Conservation (phyloP, 2,329 filamentous ascomycete genomes). For the Hypoxylon sp. region DNA sequence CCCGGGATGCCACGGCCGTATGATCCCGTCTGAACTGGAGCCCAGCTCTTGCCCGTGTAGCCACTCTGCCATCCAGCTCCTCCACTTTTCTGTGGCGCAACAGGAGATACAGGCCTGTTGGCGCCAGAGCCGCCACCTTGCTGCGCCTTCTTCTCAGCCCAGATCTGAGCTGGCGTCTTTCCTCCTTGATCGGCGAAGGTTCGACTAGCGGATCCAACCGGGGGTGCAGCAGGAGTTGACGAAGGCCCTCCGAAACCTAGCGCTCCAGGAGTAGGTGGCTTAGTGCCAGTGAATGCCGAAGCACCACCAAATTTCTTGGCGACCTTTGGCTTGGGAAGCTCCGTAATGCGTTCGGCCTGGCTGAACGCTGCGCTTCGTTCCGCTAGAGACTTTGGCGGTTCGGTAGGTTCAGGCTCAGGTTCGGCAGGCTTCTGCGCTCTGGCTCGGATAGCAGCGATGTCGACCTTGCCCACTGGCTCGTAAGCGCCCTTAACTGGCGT, state of each 20-base stretch:
- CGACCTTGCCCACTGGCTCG: slow-evolving; percentile 95
- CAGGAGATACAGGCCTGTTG: slow-evolving; percentile 64
- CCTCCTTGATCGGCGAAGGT: slow-evolving; percentile 96
- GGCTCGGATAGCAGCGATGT: slow-evolving; percentile 93
- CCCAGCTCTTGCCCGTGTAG: slow-evolving; percentile 92
- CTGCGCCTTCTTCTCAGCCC: slow-evolving; percentile 96
- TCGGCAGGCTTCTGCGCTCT: slow-evolving; percentile 77
- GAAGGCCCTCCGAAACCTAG: slow-evolving; percentile 75
- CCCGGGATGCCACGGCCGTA: slow-evolving; percentile 75
- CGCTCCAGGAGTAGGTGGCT: slow-evolving; percentile 83
- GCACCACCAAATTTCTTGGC: slow-evolving; percentile 86
- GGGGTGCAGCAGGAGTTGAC: slow-evolving; percentile 69
- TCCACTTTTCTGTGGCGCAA: slow-evolving; percentile 78
- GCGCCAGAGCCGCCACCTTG: slow-evolving; percentile 73
- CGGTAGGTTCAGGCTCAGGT: slow-evolving; percentile 56
- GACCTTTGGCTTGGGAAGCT: slow-evolving; percentile 94
- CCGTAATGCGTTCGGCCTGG: slow-evolving; percentile 84
- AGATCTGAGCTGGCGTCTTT: slow-evolving; percentile 96
- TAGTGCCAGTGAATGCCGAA: slow-evolving; percentile 86
- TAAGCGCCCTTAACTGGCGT: slow-evolving; percentile 92
- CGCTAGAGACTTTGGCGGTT: slow-evolving; percentile 74
- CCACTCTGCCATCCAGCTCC: slow-evolving; percentile 84
- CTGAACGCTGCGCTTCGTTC: slow-evolving; percentile 83
- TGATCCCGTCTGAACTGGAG: slow-evolving; percentile 80
- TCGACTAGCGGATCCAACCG: slow-evolving; percentile 85